Conservation (phyloP, 1,284 basidiomycete species). For the Coniferiporia sulphurascens region DNA sequence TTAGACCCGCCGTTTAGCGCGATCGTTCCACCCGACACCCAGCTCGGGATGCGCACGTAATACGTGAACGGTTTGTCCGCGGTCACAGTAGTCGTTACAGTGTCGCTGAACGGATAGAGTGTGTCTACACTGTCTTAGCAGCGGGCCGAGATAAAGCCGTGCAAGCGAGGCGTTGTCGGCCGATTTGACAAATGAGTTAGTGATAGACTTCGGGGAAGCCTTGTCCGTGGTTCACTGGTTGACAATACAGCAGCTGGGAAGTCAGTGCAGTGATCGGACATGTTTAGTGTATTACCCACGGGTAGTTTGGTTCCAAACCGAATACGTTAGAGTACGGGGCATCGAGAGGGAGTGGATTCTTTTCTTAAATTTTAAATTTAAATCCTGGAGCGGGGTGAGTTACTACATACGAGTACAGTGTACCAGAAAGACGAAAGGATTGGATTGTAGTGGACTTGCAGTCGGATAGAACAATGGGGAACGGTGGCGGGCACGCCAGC, state of each 20-base stretch:
- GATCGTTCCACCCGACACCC: conserved; percentile 48
- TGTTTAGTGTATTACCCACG: conserved; percentile 27
- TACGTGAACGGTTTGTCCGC: conserved; percentile 48
- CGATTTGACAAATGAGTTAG: conserved; percentile 51
- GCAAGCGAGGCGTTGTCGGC: conserved; percentile 45
- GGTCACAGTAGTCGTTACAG: conserved; percentile 43
- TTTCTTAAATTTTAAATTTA: too few relatives aligned
- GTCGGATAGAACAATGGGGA: too few relatives aligned
- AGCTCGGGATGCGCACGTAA: conserved; percentile 51
- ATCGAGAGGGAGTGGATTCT: conserved; percentile 50
- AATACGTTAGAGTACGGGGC: conserved; percentile 57
- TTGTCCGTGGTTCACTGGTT: conserved; percentile 57
- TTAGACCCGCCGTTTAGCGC: conserved; percentile 39
- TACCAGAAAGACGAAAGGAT: too few relatives aligned
- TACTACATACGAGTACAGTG: too few relatives aligned
- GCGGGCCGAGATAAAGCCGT: conserved; percentile 54
- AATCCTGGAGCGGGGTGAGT: conserved; percentile 3
- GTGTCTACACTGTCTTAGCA: conserved; percentile 49
- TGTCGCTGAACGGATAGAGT: conserved; percentile 54
- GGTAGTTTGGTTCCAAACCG: conserved; percentile 45
- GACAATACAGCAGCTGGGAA: conserved; percentile 48
- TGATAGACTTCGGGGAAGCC: conserved; percentile 58
- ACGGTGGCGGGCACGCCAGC: too few relatives aligned
- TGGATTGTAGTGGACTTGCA: too few relatives aligned
- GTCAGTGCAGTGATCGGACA: neutral